Conservation (phyloP, 148 eudicot species). For the Cornus controversa region DNA sequence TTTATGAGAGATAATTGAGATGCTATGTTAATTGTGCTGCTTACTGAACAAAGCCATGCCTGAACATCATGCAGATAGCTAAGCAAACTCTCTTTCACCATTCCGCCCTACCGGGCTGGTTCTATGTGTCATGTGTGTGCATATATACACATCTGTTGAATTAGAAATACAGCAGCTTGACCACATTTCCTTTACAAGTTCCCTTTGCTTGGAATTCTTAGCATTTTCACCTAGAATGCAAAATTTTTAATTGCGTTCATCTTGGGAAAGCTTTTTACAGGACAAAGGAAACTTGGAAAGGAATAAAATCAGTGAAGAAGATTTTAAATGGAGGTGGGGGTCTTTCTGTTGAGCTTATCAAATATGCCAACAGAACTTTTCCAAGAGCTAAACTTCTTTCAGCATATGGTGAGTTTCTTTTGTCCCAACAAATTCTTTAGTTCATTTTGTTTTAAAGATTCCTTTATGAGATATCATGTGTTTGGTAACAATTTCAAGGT, state of each 20-base stretch:
- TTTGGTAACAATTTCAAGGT: background rate
- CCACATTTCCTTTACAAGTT: no score
- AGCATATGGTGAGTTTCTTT: conserved; percentile 66
- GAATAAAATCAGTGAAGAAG: conserved; percentile 46
- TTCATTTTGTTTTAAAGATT: background rate
- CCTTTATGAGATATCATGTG: background rate
- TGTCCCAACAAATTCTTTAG: background rate
- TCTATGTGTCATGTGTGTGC: no score
- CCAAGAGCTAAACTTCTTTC: conserved; percentile 73
- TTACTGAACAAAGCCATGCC: no score
- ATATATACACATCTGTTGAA: no score
- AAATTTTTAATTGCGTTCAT: background rate
- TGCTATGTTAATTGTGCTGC: background rate
- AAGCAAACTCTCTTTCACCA: no score
- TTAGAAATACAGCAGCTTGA: no score
- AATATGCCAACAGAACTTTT: conserved; percentile 47
- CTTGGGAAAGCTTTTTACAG: conserved; percentile 29
- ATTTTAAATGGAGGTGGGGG: conserved; percentile 93
- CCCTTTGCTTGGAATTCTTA: no score
- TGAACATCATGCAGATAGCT: no score
- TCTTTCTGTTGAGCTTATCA: conserved; percentile 54
- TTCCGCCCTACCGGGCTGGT: no score
- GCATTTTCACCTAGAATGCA: no score
- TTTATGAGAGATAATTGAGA: no score
- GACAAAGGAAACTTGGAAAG: conserved; percentile 28